These are phyloP conservation scores for Cryptomeria japonica DNA, from an alignment of 75 land plant genomes.

Conservation along the genomic window DNA sequence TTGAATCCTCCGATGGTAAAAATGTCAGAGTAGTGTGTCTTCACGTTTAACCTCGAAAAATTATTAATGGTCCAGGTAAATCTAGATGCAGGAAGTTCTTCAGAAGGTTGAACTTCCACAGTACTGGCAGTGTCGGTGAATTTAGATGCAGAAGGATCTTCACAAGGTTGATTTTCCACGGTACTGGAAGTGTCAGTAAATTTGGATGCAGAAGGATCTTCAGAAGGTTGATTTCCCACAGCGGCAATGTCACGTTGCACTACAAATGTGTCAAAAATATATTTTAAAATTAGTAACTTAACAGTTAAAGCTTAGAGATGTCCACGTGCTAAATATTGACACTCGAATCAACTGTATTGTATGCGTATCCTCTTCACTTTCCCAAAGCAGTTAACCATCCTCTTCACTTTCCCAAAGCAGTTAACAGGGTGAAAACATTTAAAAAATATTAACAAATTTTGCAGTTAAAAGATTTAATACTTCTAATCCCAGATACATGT, in stretches of 20 bases:
- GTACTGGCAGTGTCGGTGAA: slow-evolving; percentile 67
- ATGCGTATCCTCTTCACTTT: too few relatives aligned
- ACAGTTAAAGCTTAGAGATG: too few relatives aligned
- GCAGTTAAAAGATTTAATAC: too few relatives aligned
- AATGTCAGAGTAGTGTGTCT: slow-evolving; percentile 87
- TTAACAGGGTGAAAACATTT: too few relatives aligned
- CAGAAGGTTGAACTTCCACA: slow-evolving; percentile 74
- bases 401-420: too few relatives aligned
- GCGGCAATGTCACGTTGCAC: slow-evolving; percentile 58
- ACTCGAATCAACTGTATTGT: too few relatives aligned
- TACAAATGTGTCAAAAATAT: slow-evolving; percentile 18
- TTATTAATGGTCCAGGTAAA: slow-evolving; percentile 89
- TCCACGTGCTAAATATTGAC: too few relatives aligned
- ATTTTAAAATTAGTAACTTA: too few relatives aligned
- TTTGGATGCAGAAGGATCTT: slow-evolving; percentile 72
- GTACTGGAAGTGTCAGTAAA: slow-evolving; percentile 65
- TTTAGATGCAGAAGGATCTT: slow-evolving; percentile 71
- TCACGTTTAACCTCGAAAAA: slow-evolving; percentile 65
- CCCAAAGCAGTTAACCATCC: too few relatives aligned
- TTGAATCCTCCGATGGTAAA: slow-evolving; percentile 85
- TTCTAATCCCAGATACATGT: too few relatives aligned
- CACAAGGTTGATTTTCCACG: slow-evolving; percentile 73
- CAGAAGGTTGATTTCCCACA: slow-evolving; percentile 72
- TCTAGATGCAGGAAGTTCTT: slow-evolving; percentile 72
- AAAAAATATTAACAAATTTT: too few relatives aligned